phyloP scores from a whole-genome alignment of 371 early-diverging fungal genomes.

The Mucor plumbeus region DNA sequence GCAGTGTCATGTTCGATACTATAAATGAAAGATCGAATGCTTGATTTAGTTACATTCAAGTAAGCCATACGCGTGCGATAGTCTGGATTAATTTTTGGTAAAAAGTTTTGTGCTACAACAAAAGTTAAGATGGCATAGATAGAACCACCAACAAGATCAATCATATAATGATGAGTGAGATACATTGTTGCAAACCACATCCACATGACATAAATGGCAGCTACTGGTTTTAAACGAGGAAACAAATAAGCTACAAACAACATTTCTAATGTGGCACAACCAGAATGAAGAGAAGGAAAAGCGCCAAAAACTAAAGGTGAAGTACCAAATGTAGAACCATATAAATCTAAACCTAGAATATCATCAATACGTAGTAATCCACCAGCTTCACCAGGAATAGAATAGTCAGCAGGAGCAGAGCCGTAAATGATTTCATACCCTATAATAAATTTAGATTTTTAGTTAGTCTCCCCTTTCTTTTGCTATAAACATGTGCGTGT shows the following conservation, averaged over 20 bases:
- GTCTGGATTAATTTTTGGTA: conserved; percentile 33
- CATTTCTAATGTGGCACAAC: conserved; percentile 71
- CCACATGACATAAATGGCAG: conserved; percentile 64
- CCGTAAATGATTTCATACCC: conserved; percentile 71
- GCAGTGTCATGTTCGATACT: conserved; percentile 31
- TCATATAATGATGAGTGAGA: conserved; percentile 75
- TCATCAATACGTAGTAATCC: conserved; percentile 74
- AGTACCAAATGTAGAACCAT: conserved; percentile 69
- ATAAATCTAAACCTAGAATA: conserved; percentile 67
- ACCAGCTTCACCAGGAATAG: conserved; percentile 75
- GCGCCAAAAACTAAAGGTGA: conserved; percentile 83
- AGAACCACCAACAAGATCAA: conserved; percentile 76
- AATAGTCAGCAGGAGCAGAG: conserved; percentile 66
- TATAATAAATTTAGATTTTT: conserved; percentile 16
- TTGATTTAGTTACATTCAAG: conserved; percentile 34
- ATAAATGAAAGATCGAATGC: conserved; percentile 27
- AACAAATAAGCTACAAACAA: conserved; percentile 60
- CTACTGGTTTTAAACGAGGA: conserved; percentile 56
- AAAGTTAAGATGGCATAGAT: conserved; percentile 67
- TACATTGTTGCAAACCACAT: conserved; percentile 84
- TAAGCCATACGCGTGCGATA: conserved; percentile 44
- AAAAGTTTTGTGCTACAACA: conserved; percentile 41
- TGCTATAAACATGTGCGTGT: background rate
- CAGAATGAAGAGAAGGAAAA: conserved; percentile 78
- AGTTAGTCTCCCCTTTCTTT: background rate